Percentiles rank a stretch among this genome's conserved stretches.
Evolutionary conservation across 176 grass and related monocot species (phyloP).

Genomic region (Raddia distichophylla): DNA sequence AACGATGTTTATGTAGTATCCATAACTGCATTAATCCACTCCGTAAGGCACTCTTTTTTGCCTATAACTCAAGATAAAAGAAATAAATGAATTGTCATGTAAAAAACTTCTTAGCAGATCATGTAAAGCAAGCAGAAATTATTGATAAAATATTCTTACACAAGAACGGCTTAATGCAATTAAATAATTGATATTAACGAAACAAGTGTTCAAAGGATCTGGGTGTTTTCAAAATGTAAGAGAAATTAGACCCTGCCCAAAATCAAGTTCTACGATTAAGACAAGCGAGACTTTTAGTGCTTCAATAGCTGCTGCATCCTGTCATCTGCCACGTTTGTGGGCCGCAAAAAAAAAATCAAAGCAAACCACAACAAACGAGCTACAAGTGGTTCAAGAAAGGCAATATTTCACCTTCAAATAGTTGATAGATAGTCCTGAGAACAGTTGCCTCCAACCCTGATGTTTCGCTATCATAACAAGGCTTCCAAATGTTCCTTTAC

Average conservation of each 20-base stretch:
- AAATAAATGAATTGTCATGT: not conserved
- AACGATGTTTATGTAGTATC: not conserved
- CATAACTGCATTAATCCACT: conserved; percentile 22
- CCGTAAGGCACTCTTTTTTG: not conserved
- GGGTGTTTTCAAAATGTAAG: not conserved
- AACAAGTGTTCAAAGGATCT: conserved; percentile 15
- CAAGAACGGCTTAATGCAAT: conserved; percentile 13
- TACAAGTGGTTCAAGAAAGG: not conserved
- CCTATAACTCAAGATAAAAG: not conserved
- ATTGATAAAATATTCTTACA: conserved; percentile 17
- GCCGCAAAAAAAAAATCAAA: not conserved
- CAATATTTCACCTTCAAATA: conserved; percentile 78
- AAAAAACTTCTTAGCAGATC: conserved; percentile 19
- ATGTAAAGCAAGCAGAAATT: not conserved
- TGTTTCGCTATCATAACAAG: conserved; percentile 66
- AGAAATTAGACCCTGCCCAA: conserved; percentile 14
- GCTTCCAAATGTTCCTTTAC: conserved; percentile 76
- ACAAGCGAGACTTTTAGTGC: conserved; percentile 31
- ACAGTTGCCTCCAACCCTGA: conserved; percentile 88
- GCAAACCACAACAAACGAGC: conserved; percentile 19
- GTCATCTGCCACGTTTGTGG: conserved; percentile 2
- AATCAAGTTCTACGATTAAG: conserved; percentile 23
- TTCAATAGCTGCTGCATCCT: conserved; percentile 28
- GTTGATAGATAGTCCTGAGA: conserved; percentile 95
- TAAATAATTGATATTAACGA: not conserved